Base-by-base conservation (phyloP, 2,329 filamentous ascomycete genomes). In the Rhinocladiella similis region DNA sequence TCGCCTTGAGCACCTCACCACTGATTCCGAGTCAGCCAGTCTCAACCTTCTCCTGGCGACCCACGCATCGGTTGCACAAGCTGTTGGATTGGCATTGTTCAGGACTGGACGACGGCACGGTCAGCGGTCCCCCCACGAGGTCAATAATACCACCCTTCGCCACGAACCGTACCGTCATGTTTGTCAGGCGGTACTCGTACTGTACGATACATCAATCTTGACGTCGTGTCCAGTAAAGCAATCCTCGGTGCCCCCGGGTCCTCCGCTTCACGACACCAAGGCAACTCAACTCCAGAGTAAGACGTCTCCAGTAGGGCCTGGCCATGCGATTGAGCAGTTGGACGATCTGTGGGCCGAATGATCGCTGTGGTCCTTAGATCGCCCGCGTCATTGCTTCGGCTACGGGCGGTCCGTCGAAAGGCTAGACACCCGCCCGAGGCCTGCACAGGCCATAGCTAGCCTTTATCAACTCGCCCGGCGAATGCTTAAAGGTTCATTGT, bases 351-450 rank as follows among this genome's bases (percentile, higher is more conserved):
- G 48, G 48, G 25, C 55, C 59, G 48, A 53, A 56, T 57, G 52
- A 61, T 50, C 54, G 50, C 29, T 50, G 52, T 53, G 39, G 20
- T 38, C 41, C 25, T 54, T 22, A 47, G 58, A 60, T 60, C 58
- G 25, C 59, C 54, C 54, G 54, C 54, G 50, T 60, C 57, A 57
- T 50, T 53, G 49, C 51, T 25, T 61, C 59, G 59, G 59, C 41
- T 55, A 42, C 45, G 41, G 49, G 49, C 55, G 59, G 54, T 29
- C 59, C 53, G 55, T 47, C 35, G 35, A 59, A 55, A 57, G 49
- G 59, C 59, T 58, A 58, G 49, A 52, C 45, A 51, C 54, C 57
- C 35, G 47, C 41, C 48, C 51, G 47, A 50, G 55, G 52, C 50
- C 48, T 55, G 38, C 18, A 41, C 13, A 19, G 38, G 38, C 51